Evolutionary conservation across 2,329 filamentous ascomycete genomes (phyloP).

Genomic region (Ophiostoma quercus): DNA sequence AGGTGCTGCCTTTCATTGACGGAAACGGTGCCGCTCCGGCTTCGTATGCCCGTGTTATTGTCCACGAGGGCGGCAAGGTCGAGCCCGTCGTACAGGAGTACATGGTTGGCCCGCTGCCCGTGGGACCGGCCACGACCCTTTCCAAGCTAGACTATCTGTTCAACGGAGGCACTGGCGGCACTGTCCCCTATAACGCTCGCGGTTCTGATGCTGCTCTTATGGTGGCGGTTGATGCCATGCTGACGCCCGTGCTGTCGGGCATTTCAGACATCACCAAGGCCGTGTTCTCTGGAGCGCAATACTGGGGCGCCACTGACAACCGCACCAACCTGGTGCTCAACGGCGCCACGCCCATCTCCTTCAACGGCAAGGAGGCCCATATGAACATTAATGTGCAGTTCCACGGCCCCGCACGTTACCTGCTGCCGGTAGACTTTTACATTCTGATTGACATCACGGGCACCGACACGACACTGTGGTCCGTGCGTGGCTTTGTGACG

Average conservation of each 20-base stretch:
- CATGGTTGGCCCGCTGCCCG: constrained; percentile 46
- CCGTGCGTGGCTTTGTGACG: constrained; percentile 41
- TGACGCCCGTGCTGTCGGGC: constrained; percentile 34
- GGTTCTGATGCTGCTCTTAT: constrained; percentile 34
- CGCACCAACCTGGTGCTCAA: constrained; percentile 34
- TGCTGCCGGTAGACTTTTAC: constrained; percentile 44
- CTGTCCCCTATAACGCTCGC: constrained; percentile 36
- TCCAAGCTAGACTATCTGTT: constrained; percentile 41
- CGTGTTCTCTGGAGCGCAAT: constrained; percentile 36
- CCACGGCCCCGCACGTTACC: constrained; percentile 37
- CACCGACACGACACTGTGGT: constrained; percentile 40
- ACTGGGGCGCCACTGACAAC: constrained; percentile 33
- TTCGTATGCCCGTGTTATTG: constrained; percentile 44
- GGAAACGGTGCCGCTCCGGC: constrained; percentile 34
- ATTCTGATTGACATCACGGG: constrained; percentile 41
- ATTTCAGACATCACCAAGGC: constrained; percentile 41
- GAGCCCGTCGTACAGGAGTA: constrained; percentile 45
- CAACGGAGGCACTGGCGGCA: constrained; percentile 40
- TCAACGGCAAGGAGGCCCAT: constrained; percentile 39
- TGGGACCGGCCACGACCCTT: constrained; percentile 36
- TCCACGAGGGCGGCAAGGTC: constrained; percentile 41
- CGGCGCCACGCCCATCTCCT: constrained; percentile 36
- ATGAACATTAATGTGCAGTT: constrained; percentile 41
- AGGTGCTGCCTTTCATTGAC: constrained; percentile 43
- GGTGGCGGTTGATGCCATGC: constrained; percentile 35